Evolutionary conservation across 768 basidiomycete genomes (phyloP).

Genomic region (Naganishia vaughanmartiniae): DNA sequence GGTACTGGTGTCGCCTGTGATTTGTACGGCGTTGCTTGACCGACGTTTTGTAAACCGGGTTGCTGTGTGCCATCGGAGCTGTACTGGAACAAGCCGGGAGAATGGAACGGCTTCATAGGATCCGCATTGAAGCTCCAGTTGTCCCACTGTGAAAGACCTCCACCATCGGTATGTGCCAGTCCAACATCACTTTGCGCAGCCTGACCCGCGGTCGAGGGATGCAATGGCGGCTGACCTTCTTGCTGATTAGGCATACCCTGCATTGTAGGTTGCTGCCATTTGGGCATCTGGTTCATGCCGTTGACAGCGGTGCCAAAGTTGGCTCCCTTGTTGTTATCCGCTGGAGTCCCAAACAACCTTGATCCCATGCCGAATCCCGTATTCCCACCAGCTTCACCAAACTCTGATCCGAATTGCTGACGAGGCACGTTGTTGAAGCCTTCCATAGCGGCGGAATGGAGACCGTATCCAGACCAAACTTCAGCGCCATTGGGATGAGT

Average conservation of each 20-base stretch:
- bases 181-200: neutral
- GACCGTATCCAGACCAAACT: slow-evolving; percentile 48
- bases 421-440: slow-evolving; percentile 38
- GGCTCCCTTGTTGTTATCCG: neutral
- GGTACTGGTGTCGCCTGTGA: neutral
- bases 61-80: slow-evolving; percentile 4
- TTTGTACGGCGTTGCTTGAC: neutral
- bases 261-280: slow-evolving; percentile 11
- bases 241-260: slow-evolving; percentile 6
- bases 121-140: slow-evolving; percentile 30
- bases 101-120: neutral
- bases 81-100: slow-evolving; percentile 14
- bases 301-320: slow-evolving; percentile 9
- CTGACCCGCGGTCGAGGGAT: neutral
- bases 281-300: neutral
- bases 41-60: neutral
- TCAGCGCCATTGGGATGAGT: slow-evolving; percentile 50
- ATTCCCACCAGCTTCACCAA: slow-evolving; percentile 8
- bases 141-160: slow-evolving; percentile 30
- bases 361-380: slow-evolving; percentile 24
- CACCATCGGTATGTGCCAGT: slow-evolving; percentile 23
- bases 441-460: slow-evolving; percentile 29
- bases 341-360: slow-evolving; percentile 3
- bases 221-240: neutral
- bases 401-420: slow-evolving; percentile 5